Conservation (phyloP, 148 eudicot genomes). For the Persicaria tinctoria region DNA sequence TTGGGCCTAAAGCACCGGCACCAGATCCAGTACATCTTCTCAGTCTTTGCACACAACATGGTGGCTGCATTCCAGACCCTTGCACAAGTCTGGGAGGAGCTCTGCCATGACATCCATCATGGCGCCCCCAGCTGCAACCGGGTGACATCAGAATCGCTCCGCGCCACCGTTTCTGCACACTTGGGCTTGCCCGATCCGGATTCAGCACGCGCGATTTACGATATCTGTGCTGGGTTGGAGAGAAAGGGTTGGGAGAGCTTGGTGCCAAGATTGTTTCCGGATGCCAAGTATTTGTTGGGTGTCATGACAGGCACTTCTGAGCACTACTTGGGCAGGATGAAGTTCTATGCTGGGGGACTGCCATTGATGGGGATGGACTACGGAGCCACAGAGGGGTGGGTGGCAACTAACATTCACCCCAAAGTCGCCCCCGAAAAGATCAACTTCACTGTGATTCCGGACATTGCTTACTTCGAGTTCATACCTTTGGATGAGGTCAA, state of each 20-base stretch:
- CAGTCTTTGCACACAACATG: conserved; percentile 60
- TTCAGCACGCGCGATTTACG: not conserved
- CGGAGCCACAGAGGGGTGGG: conserved; percentile 64
- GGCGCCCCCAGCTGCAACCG: conserved; percentile 6
- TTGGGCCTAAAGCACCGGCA: conserved; percentile 46
- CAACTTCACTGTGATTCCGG: conserved; percentile 45
- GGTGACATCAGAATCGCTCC: not conserved
- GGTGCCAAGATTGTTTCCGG: conserved; percentile 46
- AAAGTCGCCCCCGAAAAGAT: conserved; percentile 39
- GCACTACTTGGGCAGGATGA: conserved; percentile 44
- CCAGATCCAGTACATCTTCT: conserved; percentile 43
- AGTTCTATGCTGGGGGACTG: conserved; percentile 45
- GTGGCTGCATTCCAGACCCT: conserved; percentile 47
- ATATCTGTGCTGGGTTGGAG: conserved; percentile 21
- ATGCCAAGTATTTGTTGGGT: conserved; percentile 49
- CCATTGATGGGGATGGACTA: conserved; percentile 54
- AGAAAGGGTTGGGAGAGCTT: conserved; percentile 52
- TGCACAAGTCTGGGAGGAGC: conserved; percentile 17
- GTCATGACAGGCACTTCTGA: conserved; percentile 74
- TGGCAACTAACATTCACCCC: conserved; percentile 64
- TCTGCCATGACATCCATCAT: conserved; percentile 12
- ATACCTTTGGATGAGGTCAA: conserved; percentile 39
- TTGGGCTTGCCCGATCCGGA: conserved; percentile 12
- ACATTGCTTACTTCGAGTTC: conserved; percentile 64
- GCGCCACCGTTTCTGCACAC: not conserved